Base-by-base conservation (phyloP, 768 basidiomycete species). In the Psilocybe sp. region DNA sequence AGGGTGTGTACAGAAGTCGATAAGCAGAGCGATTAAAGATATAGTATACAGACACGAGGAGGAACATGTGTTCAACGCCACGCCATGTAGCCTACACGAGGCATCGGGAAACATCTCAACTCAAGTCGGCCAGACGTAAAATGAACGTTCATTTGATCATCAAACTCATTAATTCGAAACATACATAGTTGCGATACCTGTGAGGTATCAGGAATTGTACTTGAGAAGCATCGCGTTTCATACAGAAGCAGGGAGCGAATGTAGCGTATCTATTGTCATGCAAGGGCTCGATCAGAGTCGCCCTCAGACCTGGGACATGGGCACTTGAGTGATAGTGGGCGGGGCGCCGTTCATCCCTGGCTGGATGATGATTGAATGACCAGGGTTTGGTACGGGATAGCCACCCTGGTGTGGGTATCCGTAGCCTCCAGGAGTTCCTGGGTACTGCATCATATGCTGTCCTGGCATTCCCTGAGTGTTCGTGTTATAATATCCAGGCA, bases 291-390 rank as follows among this genome's bases (percentile, higher is more conserved):
- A 3, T 28, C 7, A 7, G 7, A 28, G 23, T 7, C 23, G 23
- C 7, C 23, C 23, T 20, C 51, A 59, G 18, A 41, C 68, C 40
- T 58, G 61, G 10, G 44, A 48, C 61, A 76, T 64, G 16, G 80
- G 84, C 23, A 87, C 66, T 56, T 84, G 83, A 13, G 79, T 81
- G 44, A 89, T 69, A n/a, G 77, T 74, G 12, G 86, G 71, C 16
- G 80, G 77, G 35, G 71, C 74, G 34, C 87, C 85, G 53, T 81
- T 78, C 49, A 74, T 51, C 40, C 81, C 80, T 28, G 84, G 87
- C 56, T 87, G 85, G 53, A 90, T 82, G 40, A 89, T 69, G 54
- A 87, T 68, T 7, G 86, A 80, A 57, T 81, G 78, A 7, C 85
- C 85, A 45, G 80, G 79, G 18, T 54, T 47, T 14, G 60, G 57